Evolutionary conservation across 768 basidiomycete species (phyloP).

Genomic region (Plicaturopsis crispa): DNA sequence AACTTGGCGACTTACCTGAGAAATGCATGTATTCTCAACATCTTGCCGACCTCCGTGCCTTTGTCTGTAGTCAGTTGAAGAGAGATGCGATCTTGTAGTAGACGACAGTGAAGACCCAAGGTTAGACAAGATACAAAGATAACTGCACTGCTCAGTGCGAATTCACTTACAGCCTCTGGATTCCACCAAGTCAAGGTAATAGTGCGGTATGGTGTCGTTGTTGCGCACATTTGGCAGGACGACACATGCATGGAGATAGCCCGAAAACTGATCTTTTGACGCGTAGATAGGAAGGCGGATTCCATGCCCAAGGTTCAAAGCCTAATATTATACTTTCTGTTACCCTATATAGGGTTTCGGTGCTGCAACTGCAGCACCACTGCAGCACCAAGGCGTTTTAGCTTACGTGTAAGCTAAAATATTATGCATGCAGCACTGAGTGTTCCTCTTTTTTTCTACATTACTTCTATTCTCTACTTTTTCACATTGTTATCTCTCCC

Average conservation of each 20-base stretch:
- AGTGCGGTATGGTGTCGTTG: slow-evolving; percentile 13
- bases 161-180: slow-evolving; percentile 7
- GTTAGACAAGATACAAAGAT: not conserved
- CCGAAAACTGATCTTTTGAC: slow-evolving; percentile 12
- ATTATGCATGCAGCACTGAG: slow-evolving; percentile 4
- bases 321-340: slow-evolving; percentile 16
- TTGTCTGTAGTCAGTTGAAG: slow-evolving; percentile 14
- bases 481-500: not conserved
- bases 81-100: slow-evolving; percentile 8
- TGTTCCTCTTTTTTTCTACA: slow-evolving; percentile 3
- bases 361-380: too few relatives aligned
- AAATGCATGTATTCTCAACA: slow-evolving; percentile 2
- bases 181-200: slow-evolving; percentile 15
- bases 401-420: too few relatives aligned
- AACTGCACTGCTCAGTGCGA: too few relatives aligned
- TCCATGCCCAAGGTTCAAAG: slow-evolving; percentile 15
- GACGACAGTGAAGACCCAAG: not conserved
- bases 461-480: slow-evolving; percentile 5
- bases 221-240: slow-evolving; percentile 14
- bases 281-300: slow-evolving; percentile 16
- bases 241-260: slow-evolving; percentile 7
- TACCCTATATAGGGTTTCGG: slow-evolving; percentile 19
- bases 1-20: slow-evolving; percentile 9
- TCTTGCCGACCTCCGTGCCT: slow-evolving; percentile 12
- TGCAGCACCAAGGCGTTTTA: too few relatives aligned